Conservation (phyloP, 2,329 filamentous ascomycete genomes). For the Aspergillus pseudonomiae region DNA sequence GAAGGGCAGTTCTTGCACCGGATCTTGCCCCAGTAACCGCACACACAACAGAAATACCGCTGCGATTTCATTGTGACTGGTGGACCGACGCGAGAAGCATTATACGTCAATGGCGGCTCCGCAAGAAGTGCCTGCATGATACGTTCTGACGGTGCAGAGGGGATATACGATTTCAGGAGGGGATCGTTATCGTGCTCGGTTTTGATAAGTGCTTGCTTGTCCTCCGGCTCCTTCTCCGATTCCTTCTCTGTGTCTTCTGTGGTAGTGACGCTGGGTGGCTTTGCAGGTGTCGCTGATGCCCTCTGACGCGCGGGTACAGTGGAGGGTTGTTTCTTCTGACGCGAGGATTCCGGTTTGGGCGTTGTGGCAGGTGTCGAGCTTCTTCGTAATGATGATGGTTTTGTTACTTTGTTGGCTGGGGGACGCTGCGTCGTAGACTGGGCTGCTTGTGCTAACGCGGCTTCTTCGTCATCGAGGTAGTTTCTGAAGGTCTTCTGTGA, state of each 20-base stretch:
- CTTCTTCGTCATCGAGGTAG: conserved; percentile 56
- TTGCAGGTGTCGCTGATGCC: conserved; percentile 13
- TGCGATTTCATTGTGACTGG: conserved; percentile 35
- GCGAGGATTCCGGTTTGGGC: conserved; percentile 12
- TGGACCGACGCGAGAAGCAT: conserved; percentile 46
- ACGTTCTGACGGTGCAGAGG: conserved; percentile 47
- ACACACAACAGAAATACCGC: conserved; percentile 51
- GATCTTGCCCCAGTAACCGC: conserved; percentile 55
- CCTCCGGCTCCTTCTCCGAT: conserved; percentile 16
- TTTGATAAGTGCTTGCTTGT: conserved; percentile 33
- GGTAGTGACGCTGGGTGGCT: conserved; percentile 1
- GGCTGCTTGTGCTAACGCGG: conserved; percentile 35
- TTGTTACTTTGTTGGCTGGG: conserved; percentile 24
- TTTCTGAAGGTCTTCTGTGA: conserved; percentile 55
- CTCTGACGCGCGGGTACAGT: conserved; percentile 11
- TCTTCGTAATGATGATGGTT: conserved; percentile 27
- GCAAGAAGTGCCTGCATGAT: conserved; percentile 49
- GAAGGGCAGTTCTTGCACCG: conserved; percentile 52
- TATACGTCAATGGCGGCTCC: conserved; percentile 52
- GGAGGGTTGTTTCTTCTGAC: conserved; percentile 24
- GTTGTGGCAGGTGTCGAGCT: conserved; percentile 32
- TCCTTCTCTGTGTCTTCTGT: conserved; percentile 16
- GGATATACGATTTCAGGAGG: conserved; percentile 46
- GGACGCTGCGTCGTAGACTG: conserved; percentile 20
- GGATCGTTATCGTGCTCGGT: conserved; percentile 46